Evolutionary conservation across 2,329 filamentous ascomycete species (phyloP), one percentile per base, ranked within the genome.

Genomic region (Colletotrichum filicis): DNA sequence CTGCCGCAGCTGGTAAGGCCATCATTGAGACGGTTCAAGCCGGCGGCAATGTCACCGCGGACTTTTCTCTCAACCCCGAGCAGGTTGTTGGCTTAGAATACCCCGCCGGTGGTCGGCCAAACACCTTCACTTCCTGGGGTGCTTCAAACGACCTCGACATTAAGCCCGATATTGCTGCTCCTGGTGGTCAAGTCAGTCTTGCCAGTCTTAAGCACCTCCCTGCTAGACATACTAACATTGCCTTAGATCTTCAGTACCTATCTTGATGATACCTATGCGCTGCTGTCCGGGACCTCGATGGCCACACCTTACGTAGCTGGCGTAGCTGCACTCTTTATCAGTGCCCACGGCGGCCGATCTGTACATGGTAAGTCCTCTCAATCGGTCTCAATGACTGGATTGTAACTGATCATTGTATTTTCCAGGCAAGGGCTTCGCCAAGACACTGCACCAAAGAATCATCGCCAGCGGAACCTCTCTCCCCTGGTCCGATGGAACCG

Each of bases 211-310:
- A 2, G 1, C 26, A 4, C 5, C 7, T 4, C 14, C 0, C 12
- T 16, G 3, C 11, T 9, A 28, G n/a, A 16, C 5, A 2, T 9
- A 1, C 32, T 62, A 22, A 62, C 32, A 19, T 16, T 19, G 11
- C 1, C 8, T 1, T 5, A 74, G 64, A 78, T 79, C 57, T 80
- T 85, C 56, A 84, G 83, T 16, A 86, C 85, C 4, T 87, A 82
- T 61, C 82, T 83, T 3, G 77, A 65, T 22, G 56, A 82, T 26
- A 77, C 74, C 1, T 79, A 80, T 55, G 80, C 81, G 9, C 79
- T 87, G 2, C 79, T 85, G 16, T 84, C 81, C 55, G 87, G 87
- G 56, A 88, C 87, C 0, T 87, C 84, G 1, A 88, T 88, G 86
- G 84, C 85, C 3, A 82, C 82, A 28, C 85, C 85, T 0, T 85